These are phyloP conservation scores for Metschnikowia bowlesiae DNA, from an alignment of 805 yeast genomes.

Conservation along the genomic window DNA sequence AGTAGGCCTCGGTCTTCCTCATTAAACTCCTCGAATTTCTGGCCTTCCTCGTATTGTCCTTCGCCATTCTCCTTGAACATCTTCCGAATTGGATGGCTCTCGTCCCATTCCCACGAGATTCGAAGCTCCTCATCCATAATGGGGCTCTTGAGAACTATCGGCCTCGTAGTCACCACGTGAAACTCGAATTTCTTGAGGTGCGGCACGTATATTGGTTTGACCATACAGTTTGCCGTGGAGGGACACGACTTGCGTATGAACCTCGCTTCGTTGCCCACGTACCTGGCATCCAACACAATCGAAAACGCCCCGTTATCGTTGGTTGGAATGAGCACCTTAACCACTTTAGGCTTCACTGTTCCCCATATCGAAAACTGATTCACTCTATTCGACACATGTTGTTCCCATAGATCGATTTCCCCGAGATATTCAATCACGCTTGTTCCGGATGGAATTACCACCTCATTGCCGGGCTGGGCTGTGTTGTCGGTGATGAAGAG, in stretches of 20 bases:
- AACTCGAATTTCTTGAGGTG: conserved; percentile 45
- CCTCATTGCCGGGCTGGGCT: conserved; percentile 9
- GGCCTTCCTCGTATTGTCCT: conserved; percentile 23
- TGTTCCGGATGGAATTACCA: conserved; percentile 40
- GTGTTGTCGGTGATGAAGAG: conserved; percentile 38
- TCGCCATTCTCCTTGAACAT: conserved; percentile 32
- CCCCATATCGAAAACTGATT: conserved; percentile 80
- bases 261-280: conserved; percentile 69
- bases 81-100: conserved; percentile 63
- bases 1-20: conserved; percentile 52
- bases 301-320: conserved; percentile 33
- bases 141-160: conserved; percentile 36
- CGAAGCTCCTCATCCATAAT: conserved; percentile 58
- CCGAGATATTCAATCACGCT: conserved; percentile 65
- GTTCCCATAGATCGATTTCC: conserved; percentile 60
- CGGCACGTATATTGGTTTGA: conserved; percentile 45
- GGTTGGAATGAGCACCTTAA: conserved; percentile 28
- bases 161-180: conserved; percentile 51
- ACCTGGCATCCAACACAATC: conserved; percentile 73
- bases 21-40: conserved; percentile 49
- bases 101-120: conserved; percentile 88
- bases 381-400: conserved; percentile 57
- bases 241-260: conserved; percentile 72
- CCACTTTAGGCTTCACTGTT: conserved; percentile 47
- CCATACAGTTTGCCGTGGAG: conserved; percentile 60